These are phyloP conservation scores for Chalciporus pseudorubinellus DNA, from an alignment of 768 basidiomycete species.

Conservation along the genomic window DNA sequence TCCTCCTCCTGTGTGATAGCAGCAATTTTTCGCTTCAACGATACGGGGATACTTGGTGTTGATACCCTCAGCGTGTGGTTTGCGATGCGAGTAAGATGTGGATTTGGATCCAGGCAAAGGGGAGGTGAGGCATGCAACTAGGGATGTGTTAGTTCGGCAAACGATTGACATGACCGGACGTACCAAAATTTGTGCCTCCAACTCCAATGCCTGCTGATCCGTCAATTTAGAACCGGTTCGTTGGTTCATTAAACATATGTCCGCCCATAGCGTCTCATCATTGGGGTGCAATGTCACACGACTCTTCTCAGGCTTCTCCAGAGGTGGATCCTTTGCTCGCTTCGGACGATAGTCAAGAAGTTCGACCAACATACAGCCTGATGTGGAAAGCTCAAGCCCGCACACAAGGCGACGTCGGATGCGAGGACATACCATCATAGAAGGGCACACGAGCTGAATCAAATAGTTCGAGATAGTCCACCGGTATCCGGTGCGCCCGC, in stretches of 20 bases:
- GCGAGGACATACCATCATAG: slow-evolving; percentile 64
- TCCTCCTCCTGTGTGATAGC: slow-evolving; percentile 72
- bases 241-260: slow-evolving; percentile 69
- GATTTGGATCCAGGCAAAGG: slow-evolving; percentile 77
- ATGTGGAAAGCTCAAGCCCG: neutral
- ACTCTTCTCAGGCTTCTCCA: slow-evolving; percentile 58
- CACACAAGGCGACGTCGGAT: neutral
- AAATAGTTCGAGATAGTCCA: slow-evolving; percentile 81
- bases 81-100: slow-evolving; percentile 69
- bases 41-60: slow-evolving; percentile 66
- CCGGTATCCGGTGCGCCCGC: slow-evolving; percentile 77
- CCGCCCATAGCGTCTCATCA: slow-evolving; percentile 74
- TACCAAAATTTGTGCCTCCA: slow-evolving; percentile 75
- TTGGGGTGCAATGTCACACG: slow-evolving; percentile 78
- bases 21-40: slow-evolving; percentile 75
- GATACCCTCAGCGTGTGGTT: slow-evolving; percentile 74
- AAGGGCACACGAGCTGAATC: slow-evolving; percentile 72
- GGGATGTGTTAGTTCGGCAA: slow-evolving; percentile 7
- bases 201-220: slow-evolving; percentile 67
- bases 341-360: slow-evolving; percentile 72
- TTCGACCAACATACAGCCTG: slow-evolving; percentile 86
- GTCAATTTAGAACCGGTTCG: slow-evolving; percentile 59
- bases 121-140: slow-evolving; percentile 75
- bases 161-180: slow-evolving; percentile 17
- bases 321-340: slow-evolving; percentile 52